Evolutionary conservation across 352 stramenopile species (phyloP).

Genomic region (Peronospora farinosa): DNA sequence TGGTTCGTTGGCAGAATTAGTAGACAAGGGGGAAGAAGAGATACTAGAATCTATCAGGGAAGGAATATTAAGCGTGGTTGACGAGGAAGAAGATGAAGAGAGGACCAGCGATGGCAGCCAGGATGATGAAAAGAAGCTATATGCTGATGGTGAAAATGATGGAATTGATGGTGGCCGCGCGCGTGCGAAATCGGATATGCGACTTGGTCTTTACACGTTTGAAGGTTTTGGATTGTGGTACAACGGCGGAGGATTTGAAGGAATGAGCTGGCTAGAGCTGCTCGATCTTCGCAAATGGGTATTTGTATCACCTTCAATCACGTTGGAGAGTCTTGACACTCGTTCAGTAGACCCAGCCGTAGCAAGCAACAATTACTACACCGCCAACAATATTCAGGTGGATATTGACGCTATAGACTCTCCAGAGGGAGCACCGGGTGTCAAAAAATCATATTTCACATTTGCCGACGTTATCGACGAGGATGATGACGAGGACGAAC

Average conservation of each 20-base stretch:
- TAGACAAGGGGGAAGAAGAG: constrained; percentile 71
- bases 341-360: constrained; percentile 66
- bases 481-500: constrained; percentile 60
- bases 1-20: constrained; percentile 60
- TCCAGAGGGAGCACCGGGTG: constrained; percentile 24
- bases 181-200: constrained; percentile 46
- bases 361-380: constrained; percentile 80
- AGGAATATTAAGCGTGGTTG: constrained; percentile 26
- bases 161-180: constrained; percentile 37
- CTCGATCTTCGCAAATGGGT: constrained; percentile 82
- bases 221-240: constrained; percentile 85
- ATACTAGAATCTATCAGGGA: constrained; percentile 77
- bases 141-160: constrained; percentile 22
- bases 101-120: constrained; percentile 11
- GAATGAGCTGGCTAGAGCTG: constrained; percentile 81
- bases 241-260: constrained; percentile 69
- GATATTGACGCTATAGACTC: constrained; percentile 52
- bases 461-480: constrained; percentile 66
- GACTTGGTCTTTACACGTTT: constrained; percentile 61
- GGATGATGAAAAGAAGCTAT: constrained; percentile 20
- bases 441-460: constrained; percentile 44
- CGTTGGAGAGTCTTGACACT: constrained; percentile 55
- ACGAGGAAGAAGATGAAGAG: constrained; percentile 28
- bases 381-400: constrained; percentile 77
- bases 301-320: constrained; percentile 67